These are phyloP conservation scores for Cenchrus americanus DNA, from an alignment of 176 grass and related monocot species.

Conservation along the genomic window DNA sequence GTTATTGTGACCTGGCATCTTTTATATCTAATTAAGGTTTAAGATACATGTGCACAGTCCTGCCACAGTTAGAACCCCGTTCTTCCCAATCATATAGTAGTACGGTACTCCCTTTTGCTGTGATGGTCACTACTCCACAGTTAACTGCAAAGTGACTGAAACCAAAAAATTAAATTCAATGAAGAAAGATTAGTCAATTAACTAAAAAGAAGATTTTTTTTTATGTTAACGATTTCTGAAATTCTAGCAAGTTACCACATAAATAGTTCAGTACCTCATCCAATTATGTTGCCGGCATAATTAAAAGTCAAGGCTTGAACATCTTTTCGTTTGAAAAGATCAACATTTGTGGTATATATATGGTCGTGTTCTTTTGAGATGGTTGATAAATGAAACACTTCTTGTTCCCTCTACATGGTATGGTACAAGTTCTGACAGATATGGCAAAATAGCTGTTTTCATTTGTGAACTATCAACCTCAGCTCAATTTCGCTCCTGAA, in stretches of 20 bases:
- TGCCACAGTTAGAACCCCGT: background rate
- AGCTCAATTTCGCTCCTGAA: too few relatives aligned
- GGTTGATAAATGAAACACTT: background rate
- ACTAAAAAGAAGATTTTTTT: too few relatives aligned
- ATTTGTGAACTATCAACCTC: too few relatives aligned
- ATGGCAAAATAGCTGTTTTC: too few relatives aligned
- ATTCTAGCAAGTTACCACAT: background rate
- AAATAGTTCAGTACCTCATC: background rate
- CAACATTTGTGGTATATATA: background rate
- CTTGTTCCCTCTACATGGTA: background rate
- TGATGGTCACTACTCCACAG: background rate
- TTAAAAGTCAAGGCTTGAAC: background rate
- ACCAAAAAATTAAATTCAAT: background rate
- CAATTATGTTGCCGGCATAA: background rate
- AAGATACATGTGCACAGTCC: background rate
- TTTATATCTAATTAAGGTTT: conserved; percentile 1
- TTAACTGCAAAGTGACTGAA: background rate
- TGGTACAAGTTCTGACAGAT: too few relatives aligned
- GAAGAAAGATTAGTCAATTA: background rate
- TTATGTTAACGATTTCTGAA: background rate
- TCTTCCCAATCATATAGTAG: background rate
- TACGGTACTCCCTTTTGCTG: background rate
- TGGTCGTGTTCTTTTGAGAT: background rate
- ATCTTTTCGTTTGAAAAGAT: background rate
- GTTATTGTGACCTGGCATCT: background rate